Conservation (phyloP, 2,329 filamentous ascomycete genomes). For the Fusarium irregulare region DNA sequence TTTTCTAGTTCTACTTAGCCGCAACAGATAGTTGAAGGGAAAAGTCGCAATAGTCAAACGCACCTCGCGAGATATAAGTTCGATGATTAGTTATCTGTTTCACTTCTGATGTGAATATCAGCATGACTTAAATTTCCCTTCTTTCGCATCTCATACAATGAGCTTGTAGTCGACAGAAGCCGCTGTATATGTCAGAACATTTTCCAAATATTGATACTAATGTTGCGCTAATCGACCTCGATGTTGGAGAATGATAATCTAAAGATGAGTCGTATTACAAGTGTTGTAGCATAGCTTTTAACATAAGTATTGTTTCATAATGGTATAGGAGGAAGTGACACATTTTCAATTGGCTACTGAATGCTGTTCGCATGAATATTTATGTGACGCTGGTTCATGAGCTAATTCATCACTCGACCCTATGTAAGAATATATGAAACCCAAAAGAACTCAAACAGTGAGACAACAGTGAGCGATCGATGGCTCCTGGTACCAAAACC, state of each 20-base stretch:
- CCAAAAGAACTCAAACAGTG: slow-evolving; percentile 5
- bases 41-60: background rate
- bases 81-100: background rate
- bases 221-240: background rate
- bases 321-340: background rate
- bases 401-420: background rate
- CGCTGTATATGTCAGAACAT: background rate
- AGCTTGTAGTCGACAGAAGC: background rate
- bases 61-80: background rate
- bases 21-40: background rate
- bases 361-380: background rate
- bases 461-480: background rate
- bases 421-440: slow-evolving; percentile 13
- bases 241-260: background rate
- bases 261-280: background rate
- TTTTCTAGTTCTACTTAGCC: background rate
- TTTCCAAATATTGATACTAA: background rate
- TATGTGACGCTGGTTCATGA: background rate
- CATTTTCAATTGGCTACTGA: background rate
- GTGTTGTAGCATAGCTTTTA: background rate
- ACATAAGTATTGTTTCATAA: background rate
- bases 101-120: background rate
- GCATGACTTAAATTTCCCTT: background rate
- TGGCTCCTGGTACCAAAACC: background rate
- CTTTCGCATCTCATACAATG: background rate